Percentiles rank a stretch among this genome's conserved stretches.
phyloP scores from a whole-genome alignment of 306 rosid species.

The Sechiopsis laciniata region DNA sequence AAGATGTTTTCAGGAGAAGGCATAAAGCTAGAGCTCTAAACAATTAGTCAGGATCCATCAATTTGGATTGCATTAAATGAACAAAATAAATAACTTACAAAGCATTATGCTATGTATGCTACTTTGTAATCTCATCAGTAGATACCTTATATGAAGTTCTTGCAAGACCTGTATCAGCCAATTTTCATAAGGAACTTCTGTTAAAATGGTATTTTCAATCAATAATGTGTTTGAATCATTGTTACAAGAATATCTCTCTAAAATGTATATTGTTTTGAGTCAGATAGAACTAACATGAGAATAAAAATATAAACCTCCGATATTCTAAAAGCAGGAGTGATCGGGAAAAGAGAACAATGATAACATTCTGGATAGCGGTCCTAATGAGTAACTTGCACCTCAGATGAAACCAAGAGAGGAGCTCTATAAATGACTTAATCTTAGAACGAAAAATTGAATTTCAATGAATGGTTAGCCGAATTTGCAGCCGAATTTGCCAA shows the following conservation, averaged over 20 bases:
- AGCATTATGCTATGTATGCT: neutral
- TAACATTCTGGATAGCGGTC: neutral
- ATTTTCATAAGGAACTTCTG: slow-evolving; percentile 1
- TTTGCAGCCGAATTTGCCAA: slow-evolving; percentile 21
- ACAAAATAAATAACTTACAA: neutral
- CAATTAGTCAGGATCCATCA: slow-evolving; percentile 34
- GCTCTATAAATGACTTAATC: neutral
- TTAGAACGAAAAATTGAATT: slow-evolving; percentile 5
- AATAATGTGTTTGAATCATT: slow-evolving; percentile 6
- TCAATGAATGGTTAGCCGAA: slow-evolving; percentile 13
- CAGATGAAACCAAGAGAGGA: slow-evolving; percentile 13
- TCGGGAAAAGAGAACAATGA: neutral
- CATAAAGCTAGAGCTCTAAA: slow-evolving; percentile 57
- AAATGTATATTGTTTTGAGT: slow-evolving; percentile 16
- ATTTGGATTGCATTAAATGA: slow-evolving; percentile 2
- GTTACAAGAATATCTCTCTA: slow-evolving; percentile 9
- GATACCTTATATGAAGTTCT: slow-evolving; percentile 14
- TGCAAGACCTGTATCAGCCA: slow-evolving; percentile 13
- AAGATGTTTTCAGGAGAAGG: slow-evolving; percentile 77
- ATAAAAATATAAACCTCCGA: slow-evolving; percentile 1
- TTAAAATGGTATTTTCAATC: neutral
- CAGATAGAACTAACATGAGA: neutral
- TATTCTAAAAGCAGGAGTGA: slow-evolving; percentile 12
- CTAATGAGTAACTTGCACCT: slow-evolving; percentile 14
- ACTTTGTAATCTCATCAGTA: slow-evolving; percentile 15